A percentile compares a stretch with the other conserved stretches of the same genome.
These are phyloP conservation scores for Gossypium stocksii DNA, from an alignment of 345 rosid genomes.

Conservation along the genomic window DNA sequence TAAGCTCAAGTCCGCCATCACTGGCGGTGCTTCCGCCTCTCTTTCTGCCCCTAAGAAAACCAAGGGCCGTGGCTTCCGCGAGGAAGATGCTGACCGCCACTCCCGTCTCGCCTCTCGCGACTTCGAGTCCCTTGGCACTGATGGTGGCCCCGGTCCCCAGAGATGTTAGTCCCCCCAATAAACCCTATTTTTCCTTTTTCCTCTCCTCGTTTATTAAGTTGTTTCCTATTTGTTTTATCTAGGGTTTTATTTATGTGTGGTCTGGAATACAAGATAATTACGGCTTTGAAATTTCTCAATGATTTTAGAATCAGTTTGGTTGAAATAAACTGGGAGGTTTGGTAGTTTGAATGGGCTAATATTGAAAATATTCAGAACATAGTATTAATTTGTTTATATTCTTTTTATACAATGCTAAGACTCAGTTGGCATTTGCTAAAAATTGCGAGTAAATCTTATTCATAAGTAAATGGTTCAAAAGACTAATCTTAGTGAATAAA, in stretches of 20 bases:
- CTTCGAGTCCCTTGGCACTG: constrained; percentile 78
- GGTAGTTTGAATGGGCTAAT: neutral
- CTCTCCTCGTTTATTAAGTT: neutral
- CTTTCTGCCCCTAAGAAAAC: constrained; percentile 51
- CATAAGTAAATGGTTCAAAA: neutral
- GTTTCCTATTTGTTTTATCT: neutral
- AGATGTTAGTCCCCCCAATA: constrained; percentile 50
- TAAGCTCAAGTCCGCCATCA: constrained; percentile 79
- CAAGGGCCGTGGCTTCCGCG: constrained; percentile 90
- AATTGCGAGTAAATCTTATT: neutral
- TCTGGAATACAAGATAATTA: neutral
- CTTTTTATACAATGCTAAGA: too few species aligned
- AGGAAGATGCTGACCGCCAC: constrained; percentile 71
- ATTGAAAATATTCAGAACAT: neutral
- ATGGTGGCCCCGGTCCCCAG: constrained; percentile 83
- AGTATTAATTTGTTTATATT: too few species aligned
- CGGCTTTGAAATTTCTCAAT: neutral
- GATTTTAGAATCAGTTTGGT: neutral
- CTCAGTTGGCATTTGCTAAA: neutral
- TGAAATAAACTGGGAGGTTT: neutral
- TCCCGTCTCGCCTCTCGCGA: constrained; percentile 66
- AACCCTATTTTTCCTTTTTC: constrained; percentile 1
- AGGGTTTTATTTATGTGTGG: neutral
- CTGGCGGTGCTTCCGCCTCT: constrained; percentile 58
- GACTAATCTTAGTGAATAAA: neutral